A percentile compares a stretch with the other conserved stretches of the same genome.
These are phyloP conservation scores for Candida ponderosae DNA, from an alignment of 805 yeast genomes.

Conservation along the genomic window DNA sequence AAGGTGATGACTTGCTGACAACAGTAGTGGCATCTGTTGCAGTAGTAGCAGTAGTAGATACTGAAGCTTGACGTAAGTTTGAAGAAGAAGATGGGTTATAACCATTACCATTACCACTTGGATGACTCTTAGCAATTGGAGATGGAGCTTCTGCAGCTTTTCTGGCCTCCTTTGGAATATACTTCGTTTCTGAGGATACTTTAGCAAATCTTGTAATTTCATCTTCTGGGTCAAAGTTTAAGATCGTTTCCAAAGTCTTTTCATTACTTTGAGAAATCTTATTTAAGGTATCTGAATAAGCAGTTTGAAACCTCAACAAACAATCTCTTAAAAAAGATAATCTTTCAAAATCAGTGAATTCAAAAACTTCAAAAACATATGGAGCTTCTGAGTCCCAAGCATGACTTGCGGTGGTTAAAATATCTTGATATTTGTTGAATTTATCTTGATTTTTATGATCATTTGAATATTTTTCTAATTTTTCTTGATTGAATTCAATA, in stretches of 20 bases:
- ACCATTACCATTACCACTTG: not conserved
- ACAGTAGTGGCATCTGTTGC: conserved; percentile 1
- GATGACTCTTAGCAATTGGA: not conserved
- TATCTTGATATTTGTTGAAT: conserved; percentile 29
- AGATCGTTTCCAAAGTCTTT: conserved; percentile 52
- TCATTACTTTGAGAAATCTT: conserved; percentile 45
- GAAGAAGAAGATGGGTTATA: not conserved
- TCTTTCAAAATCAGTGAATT: conserved; percentile 59
- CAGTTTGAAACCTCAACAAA: conserved; percentile 57
- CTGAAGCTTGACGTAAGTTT: conserved; percentile 9
- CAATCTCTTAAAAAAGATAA: conserved; percentile 55
- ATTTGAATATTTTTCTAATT: conserved; percentile 28
- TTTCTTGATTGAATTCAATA: conserved; percentile 32
- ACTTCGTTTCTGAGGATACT: conserved; percentile 22
- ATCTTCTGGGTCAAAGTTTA: conserved; percentile 53
- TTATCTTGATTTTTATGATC: conserved; percentile 15
- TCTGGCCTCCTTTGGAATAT: conserved; percentile 20
- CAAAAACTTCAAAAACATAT: conserved; percentile 65
- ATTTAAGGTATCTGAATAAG: conserved; percentile 45
- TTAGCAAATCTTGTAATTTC: conserved; percentile 52
- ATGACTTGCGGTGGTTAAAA: conserved; percentile 35
- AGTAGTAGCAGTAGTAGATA: conserved; percentile 14
- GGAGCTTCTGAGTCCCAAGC: conserved; percentile 80
- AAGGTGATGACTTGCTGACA: not conserved
- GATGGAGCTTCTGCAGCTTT: conserved; percentile 20